Percentiles rank a stretch among this genome's conserved stretches.
Conservation (phyloP, 495 filamentous ascomycete genomes). For the Aspergillus ellipticus region DNA sequence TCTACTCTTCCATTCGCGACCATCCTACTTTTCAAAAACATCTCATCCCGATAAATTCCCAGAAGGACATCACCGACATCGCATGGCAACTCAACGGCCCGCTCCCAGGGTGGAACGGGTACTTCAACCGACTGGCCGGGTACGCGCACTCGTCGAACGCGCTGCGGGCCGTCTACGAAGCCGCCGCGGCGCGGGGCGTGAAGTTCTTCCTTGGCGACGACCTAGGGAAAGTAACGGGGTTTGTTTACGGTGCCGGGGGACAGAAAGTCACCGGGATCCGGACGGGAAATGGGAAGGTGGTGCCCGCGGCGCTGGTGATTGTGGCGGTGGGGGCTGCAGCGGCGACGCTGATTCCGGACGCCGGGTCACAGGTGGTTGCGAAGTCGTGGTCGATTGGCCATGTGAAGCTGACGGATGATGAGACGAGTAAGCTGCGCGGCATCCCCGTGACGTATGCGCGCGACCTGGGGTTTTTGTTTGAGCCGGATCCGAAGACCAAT, state of each 20-base stretch:
- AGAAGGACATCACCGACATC: constrained; percentile 33
- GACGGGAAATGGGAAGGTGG: constrained; percentile 33
- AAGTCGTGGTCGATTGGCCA: constrained; percentile 52
- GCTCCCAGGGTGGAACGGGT: constrained; percentile 51
- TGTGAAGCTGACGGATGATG: constrained; percentile 49
- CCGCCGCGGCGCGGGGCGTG: constrained; percentile 29
- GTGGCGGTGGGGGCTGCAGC: constrained; percentile 43
- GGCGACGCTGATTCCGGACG: constrained; percentile 34
- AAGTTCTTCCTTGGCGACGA: constrained; percentile 32
- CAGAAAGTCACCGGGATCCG: constrained; percentile 27
- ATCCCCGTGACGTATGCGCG: constrained; percentile 54
- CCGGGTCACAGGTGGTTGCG: constrained; percentile 41
- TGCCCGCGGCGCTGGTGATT: constrained; percentile 36
- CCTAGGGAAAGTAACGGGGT: constrained; percentile 18
- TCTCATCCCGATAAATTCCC: constrained; percentile 30
- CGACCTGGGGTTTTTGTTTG: constrained; percentile 58
- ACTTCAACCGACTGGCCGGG: constrained; percentile 51
- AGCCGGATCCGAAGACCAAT: constrained; percentile 51
- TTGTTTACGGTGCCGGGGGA: constrained; percentile 15
- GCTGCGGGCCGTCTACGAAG: constrained; percentile 25
- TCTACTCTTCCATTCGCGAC: constrained; percentile 37
- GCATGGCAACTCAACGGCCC: constrained; percentile 45
- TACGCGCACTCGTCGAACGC: constrained; percentile 51
- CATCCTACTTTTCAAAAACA: constrained; percentile 33
- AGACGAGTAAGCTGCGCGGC: constrained; percentile 46